These are phyloP conservation scores for Tothia fuscella DNA, from an alignment of 2,329 filamentous ascomycete species.

Conservation along the genomic window DNA sequence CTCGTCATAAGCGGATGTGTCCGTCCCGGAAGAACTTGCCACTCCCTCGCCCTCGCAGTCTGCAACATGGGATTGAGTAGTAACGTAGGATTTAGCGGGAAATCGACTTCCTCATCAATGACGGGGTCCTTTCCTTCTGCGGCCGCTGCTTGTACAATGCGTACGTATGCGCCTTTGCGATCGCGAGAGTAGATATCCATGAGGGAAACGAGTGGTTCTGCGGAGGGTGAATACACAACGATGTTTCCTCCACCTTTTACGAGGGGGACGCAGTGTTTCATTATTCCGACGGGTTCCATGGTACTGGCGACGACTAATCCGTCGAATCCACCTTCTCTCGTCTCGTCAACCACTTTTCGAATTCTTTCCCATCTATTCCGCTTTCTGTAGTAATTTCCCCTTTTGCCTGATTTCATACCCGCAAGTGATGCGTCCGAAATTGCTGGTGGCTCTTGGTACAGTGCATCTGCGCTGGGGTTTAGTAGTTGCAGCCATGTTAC, in stretches of 20 bases:
- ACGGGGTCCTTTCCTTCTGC: conserved; percentile 28
- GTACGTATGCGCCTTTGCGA: conserved; percentile 57
- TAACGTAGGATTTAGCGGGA: conserved; percentile 76
- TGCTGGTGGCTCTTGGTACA: conserved; percentile 56
- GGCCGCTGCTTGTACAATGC: conserved; percentile 17
- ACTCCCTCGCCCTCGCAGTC: conserved; percentile 63
- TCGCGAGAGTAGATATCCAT: conserved; percentile 77
- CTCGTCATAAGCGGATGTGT: conserved; percentile 94
- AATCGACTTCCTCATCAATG: conserved; percentile 44
- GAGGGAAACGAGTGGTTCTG: conserved; percentile 67
- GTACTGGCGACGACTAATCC: conserved; percentile 70
- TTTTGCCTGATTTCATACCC: conserved; percentile 66
- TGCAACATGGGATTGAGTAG: conserved; percentile 71
- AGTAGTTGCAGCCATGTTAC: conserved; percentile 89
- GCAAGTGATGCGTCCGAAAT: conserved; percentile 43
- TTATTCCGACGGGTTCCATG: conserved; percentile 68
- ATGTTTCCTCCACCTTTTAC: conserved; percentile 73
- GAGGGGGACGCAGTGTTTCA: conserved; percentile 66
- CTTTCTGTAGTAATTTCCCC: conserved; percentile 82
- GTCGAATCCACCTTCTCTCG: conserved; percentile 65
- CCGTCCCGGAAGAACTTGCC: conserved; percentile 83
- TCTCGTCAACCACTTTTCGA: conserved; percentile 59
- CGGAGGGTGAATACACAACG: conserved; percentile 69
- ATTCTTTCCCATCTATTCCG: conserved; percentile 67
- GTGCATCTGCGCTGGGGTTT: conserved; percentile 59